Conservation (phyloP, 768 basidiomycete genomes). For the Hypsizygus marmoreus region DNA sequence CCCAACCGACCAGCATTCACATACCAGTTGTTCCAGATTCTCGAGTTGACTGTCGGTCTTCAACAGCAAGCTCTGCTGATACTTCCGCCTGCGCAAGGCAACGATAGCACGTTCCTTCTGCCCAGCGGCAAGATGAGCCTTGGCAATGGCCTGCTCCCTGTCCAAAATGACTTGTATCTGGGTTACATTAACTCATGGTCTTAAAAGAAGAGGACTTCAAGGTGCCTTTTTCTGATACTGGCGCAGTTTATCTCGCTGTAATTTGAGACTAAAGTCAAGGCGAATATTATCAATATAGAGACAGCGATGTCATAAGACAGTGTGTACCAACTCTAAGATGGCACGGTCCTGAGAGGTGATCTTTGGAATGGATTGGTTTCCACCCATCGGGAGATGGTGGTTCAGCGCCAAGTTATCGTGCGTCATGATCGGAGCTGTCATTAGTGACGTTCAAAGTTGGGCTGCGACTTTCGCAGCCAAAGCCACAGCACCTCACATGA, state of each 20-base stretch:
- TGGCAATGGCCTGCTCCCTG: constrained; percentile 89
- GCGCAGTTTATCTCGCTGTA: constrained; percentile 93
- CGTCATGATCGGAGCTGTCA: background rate
- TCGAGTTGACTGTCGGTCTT: constrained; percentile 92
- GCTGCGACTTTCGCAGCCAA: too few relatives aligned
- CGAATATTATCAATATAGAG: constrained; percentile 11
- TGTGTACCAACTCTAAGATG: constrained; percentile 81
- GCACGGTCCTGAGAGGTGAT: constrained; percentile 93
- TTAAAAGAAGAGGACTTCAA: background rate
- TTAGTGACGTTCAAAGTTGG: too few relatives aligned
- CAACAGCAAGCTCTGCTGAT: constrained; percentile 82
- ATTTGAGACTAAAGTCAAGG: constrained; percentile 69
- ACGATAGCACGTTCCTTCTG: constrained; percentile 86
- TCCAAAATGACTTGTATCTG: constrained; percentile 88
- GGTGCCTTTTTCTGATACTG: constrained; percentile 93
- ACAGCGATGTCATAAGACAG: constrained; percentile 11
- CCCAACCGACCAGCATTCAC: constrained; percentile 22
- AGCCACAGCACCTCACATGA: too few relatives aligned
- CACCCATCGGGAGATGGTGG: constrained; percentile 52
- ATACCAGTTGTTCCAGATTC: constrained; percentile 84
- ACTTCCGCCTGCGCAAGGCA: constrained; percentile 89
- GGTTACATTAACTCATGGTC: constrained; percentile 2
- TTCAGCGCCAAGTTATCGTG: background rate
- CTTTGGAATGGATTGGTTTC: constrained; percentile 76
- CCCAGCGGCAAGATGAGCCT: constrained; percentile 74